Base-by-base conservation (phyloP, 1,284 basidiomycete genomes). In the Apiotrichum gamsii region DNA sequence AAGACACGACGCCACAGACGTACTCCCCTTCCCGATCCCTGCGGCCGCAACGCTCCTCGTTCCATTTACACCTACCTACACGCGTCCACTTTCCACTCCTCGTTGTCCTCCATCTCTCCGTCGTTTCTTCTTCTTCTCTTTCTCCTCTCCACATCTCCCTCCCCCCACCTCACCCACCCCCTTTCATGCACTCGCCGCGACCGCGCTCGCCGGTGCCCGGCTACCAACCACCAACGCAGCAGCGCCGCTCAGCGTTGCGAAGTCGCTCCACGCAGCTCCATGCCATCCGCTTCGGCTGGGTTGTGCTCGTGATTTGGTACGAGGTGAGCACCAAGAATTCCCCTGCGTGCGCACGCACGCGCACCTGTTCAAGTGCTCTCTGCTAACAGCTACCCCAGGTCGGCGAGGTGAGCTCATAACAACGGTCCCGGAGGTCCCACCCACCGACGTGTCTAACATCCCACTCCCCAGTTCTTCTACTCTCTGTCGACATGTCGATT, bases 231-330 rank as follows among this genome's bases (percentile, higher is more conserved):
- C n/a, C 49, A 13, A 32, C 10, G 14, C 39, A 36, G n/a, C 20
- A 31, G 9, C 43, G 51, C 25, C 54, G 54, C 45, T 59, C 58
- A 8, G 57, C 64, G 11, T 44, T 68, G 39, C 55, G 51, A 23
- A 57, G 57, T 19, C 49, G 67, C 28, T 52, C 58, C 3, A 66
- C 67, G 1, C 66, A 69, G 45, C 48, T 72, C 23, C 53, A 67
- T 15, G 68, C 61, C 0, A 69, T 84, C 39, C 74, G 81, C 15
- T 68, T 83, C 23, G 64, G 77, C 21, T 84, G 82, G 80, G 65
- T 82, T 18, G 67, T 81, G 0, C 57, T 80, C 24, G 70, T 85
- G 25, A 66, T 85, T n/a, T 84, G 82, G 85, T 84, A 80, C 59
- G 87, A 90, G 67, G 73, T 85, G 32, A 77, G 79, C 25, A 4